phyloP scores from a whole-genome alignment of 2,329 filamentous ascomycete genomes.

The Thielaviopsis musarum region DNA sequence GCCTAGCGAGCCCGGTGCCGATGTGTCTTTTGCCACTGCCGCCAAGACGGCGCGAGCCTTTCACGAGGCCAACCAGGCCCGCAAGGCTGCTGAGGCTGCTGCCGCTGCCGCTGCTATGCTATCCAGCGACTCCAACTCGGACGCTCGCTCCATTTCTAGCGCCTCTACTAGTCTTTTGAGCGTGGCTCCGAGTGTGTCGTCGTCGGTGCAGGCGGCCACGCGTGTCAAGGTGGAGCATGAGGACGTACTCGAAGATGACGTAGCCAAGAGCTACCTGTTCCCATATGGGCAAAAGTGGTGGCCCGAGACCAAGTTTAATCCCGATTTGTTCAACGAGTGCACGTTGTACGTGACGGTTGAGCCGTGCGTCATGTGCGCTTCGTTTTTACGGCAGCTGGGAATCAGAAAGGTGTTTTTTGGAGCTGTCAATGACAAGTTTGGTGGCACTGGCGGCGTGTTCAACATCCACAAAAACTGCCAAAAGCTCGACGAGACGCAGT shows the following conservation, averaged over 20 bases:
- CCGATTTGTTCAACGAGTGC: constrained; percentile 33
- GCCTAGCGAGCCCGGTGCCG: constrained; percentile 1
- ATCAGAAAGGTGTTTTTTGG: constrained; percentile 90
- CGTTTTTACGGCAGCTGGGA: constrained; percentile 70
- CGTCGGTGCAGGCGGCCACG: constrained; percentile 7
- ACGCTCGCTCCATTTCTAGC: constrained; percentile 9
- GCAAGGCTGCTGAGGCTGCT: constrained; percentile 16
- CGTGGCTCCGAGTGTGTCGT: constrained; percentile 8
- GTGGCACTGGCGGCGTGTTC: constrained; percentile 86
- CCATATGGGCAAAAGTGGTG: constrained; percentile 40
- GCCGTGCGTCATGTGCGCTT: constrained; percentile 97
- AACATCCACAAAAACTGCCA: constrained; percentile 43
- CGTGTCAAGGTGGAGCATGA: constrained; percentile 11
- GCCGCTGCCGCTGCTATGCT: constrained; percentile 22
- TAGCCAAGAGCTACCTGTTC: constrained; percentile 37
- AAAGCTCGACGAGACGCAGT: constrained; percentile 10
- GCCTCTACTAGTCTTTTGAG: constrained; percentile 5
- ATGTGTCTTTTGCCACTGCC: constrained; percentile 10
- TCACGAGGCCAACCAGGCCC: constrained; percentile 14
- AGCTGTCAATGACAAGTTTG: constrained; percentile 91
- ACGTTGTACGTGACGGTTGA: constrained; percentile 94
- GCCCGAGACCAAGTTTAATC: constrained; percentile 10
- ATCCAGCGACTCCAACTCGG: constrained; percentile 4
- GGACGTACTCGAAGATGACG: constrained; percentile 28
- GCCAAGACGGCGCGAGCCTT: constrained; percentile 14